Percentiles rank a stretch among this genome's conserved stretches.
phyloP scores from a whole-genome alignment of 176 grass and related monocot species.

The Aegilops bicornis region DNA sequence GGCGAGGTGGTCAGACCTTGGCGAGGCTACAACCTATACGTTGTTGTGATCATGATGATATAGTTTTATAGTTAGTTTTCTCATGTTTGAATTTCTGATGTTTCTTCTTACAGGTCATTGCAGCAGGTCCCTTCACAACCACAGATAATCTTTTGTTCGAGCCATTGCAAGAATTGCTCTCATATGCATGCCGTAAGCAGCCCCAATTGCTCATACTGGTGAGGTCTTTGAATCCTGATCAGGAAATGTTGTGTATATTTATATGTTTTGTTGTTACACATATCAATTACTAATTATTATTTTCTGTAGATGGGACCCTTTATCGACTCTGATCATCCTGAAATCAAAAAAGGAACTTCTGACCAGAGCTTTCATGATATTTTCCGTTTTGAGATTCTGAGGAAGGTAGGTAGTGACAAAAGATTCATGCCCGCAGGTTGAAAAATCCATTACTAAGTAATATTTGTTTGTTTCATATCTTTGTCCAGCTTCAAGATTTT shows the following conservation, averaged over 20 bases:
- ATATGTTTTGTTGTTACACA: slow-evolving; percentile 17
- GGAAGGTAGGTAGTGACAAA: slow-evolving; percentile 49
- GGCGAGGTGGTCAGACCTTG: not conserved
- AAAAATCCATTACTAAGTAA: slow-evolving; percentile 27
- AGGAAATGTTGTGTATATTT: not conserved
- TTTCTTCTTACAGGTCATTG: slow-evolving; percentile 71
- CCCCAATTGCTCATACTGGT: slow-evolving; percentile 94
- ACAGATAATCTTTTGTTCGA: slow-evolving; percentile 93
- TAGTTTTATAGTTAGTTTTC: not conserved
- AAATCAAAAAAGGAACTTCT: slow-evolving; percentile 79
- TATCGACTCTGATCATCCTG: slow-evolving; percentile 95
- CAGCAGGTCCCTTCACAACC: slow-evolving; percentile 85
- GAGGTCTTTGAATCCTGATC: slow-evolving; percentile 24
- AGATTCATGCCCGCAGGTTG: slow-evolving; percentile 17
- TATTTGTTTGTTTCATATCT: slow-evolving; percentile 3
- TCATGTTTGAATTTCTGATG: slow-evolving; percentile 28
- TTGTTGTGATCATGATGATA: not conserved
- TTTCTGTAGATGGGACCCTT: slow-evolving; percentile 90
- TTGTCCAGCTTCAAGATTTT: slow-evolving; percentile 80
- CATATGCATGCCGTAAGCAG: slow-evolving; percentile 74
- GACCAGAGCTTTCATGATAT: slow-evolving; percentile 69
- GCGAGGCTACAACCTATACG: not conserved
- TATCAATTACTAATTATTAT: not conserved
- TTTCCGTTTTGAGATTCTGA: slow-evolving; percentile 82
- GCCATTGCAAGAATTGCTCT: slow-evolving; percentile 87